Conservation (phyloP, 305 asterid genomes). For the Andrographis paniculata region DNA sequence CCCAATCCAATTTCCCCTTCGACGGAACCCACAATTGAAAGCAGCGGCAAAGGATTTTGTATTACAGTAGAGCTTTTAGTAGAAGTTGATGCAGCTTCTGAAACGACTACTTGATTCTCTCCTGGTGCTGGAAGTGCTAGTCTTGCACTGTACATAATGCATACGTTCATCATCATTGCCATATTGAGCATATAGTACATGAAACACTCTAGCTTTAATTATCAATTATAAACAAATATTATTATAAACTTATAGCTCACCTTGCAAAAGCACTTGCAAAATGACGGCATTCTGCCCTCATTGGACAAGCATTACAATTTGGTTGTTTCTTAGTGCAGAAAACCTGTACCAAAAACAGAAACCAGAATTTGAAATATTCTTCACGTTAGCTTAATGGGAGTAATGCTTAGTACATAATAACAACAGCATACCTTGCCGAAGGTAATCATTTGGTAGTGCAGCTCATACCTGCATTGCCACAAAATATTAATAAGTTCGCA, state of each 20-base stretch:
- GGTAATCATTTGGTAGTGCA: slow-evolving; percentile 96
- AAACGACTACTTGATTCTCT: slow-evolving; percentile 43
- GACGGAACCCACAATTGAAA: slow-evolving; percentile 29
- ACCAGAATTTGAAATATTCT: too few species aligned
- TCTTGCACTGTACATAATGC: slow-evolving; percentile 44
- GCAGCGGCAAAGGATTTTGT: slow-evolving; percentile 37
- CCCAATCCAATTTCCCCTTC: slow-evolving; percentile 20
- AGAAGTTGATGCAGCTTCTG: slow-evolving; percentile 30
- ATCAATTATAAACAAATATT: slow-evolving; percentile 6
- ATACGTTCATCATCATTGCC: neutral
- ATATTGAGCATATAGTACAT: neutral
- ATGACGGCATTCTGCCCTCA: slow-evolving; percentile 93
- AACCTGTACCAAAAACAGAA: slow-evolving; percentile 45
- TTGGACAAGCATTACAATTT: slow-evolving; percentile 93
- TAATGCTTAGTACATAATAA: slow-evolving; percentile 4
- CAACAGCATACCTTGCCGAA: slow-evolving; percentile 77
- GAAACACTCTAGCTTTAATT: neutral
- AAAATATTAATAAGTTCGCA: slow-evolving; percentile 23
- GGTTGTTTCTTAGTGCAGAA: slow-evolving; percentile 96
- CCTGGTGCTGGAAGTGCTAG: slow-evolving; percentile 69
- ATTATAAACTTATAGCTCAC: slow-evolving; percentile 30
- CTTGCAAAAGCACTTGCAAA: slow-evolving; percentile 96
- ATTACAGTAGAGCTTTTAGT: slow-evolving; percentile 20
- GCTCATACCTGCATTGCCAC: slow-evolving; percentile 65
- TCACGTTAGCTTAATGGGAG: neutral